These are phyloP conservation scores for Teratosphaeria destructans DNA, from an alignment of 2,329 filamentous ascomycete species.

Conservation along the genomic window DNA sequence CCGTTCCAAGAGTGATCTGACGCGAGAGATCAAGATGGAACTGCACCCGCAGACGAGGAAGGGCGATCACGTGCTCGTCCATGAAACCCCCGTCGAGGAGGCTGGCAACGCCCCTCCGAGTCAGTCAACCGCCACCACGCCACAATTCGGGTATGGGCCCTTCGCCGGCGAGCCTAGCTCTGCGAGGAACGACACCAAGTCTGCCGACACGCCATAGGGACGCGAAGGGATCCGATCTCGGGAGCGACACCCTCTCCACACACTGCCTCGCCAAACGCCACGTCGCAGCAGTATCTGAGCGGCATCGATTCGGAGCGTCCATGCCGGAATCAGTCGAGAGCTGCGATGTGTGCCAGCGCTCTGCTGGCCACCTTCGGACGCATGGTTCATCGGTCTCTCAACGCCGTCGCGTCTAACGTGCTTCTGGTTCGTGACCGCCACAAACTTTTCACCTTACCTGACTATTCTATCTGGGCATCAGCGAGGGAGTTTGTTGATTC, in stretches of 20 bases:
- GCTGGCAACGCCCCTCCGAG: constrained; percentile 30
- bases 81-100: constrained; percentile 28
- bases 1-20: constrained; percentile 14
- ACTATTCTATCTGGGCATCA: not conserved
- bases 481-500: not conserved
- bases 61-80: constrained; percentile 37
- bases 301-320: not conserved
- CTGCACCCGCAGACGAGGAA: constrained; percentile 40
- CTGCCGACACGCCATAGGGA: not conserved
- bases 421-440: not conserved
- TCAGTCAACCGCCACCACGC: constrained; percentile 34
- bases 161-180: constrained; percentile 30
- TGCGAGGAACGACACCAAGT: not conserved
- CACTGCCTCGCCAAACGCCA: not conserved
- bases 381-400: not conserved
- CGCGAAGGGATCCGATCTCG: not conserved
- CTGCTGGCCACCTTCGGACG: not conserved
- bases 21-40: constrained; percentile 28
- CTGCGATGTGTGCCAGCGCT: not conserved
- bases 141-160: constrained; percentile 32
- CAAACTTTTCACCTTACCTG: not conserved
- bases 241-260: not conserved
- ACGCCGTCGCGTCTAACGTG: no score
- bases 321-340: not conserved
- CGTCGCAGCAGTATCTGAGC: not conserved